Evolutionary conservation across 2,329 filamentous ascomycete species (phyloP), one percentile per base, ranked within the genome.

Genomic region (Fonsecaea nubica): DNA sequence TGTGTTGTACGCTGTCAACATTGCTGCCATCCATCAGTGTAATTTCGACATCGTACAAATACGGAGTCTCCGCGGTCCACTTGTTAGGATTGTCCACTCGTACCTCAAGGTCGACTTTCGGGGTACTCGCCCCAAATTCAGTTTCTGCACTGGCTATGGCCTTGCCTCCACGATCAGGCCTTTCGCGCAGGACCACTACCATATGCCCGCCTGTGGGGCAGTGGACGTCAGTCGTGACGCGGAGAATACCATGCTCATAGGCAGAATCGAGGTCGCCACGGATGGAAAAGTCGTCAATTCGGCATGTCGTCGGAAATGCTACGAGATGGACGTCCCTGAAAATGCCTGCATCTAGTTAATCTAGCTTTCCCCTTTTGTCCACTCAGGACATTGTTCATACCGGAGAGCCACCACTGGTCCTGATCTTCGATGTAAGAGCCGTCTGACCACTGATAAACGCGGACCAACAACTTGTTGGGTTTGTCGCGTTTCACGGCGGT

Each of bases 391-490:
- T 50, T 3, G 3, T 12, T 25, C 25, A 25, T 91, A 58, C 57
- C 62, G 25, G 85, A 87, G 4, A 90, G 77, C 85, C 87, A 88
- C 88, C 88, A 90, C 73, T 90, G 87, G 74, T 90, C 87, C 71
- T 88, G 77, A 62, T 90, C 88, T 74, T 91, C 89, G 38, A 91
- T 88, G 71, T 91, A 91, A 0, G 85, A 85, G 1, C 86, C 89
- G 70, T 90, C 88, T 36, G 84, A 90, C 81, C 86, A 90, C 73
- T 91, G 88, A 69, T 91, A 91, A 0, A 91, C 89, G 15, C 84
- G 81, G 0, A 91, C 86, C 8, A 84, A 81, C 0, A 92, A 74
- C 1, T 79, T 80, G 68, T 91, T 92, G 55, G 81, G 77, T 3
- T 72, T 79, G 3, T 76, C 76, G 6, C 75, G 74, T 25, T 78